These are phyloP conservation scores for Picochlorum sp. DNA, from an alignment of 139 green algal genomes.

Conservation along the genomic window DNA sequence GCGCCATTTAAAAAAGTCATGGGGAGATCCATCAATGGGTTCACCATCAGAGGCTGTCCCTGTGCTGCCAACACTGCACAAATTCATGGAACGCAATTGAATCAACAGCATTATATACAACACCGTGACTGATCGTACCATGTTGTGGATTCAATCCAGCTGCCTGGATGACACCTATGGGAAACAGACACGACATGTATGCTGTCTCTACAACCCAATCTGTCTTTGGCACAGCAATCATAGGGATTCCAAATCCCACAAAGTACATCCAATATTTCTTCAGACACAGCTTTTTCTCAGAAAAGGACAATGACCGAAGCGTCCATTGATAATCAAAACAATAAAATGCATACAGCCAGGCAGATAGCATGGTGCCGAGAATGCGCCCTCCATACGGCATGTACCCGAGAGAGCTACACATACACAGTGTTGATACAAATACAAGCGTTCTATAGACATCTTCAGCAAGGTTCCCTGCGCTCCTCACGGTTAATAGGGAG, in stretches of 20 bases:
- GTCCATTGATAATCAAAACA: constrained; percentile 78
- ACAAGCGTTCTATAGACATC: constrained; percentile 59
- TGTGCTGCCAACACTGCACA: too few relatives aligned
- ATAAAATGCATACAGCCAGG: constrained; percentile 78
- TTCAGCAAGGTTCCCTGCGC: constrained; percentile 34
- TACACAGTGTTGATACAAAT: constrained; percentile 17
- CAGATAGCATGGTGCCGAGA: constrained; percentile 49
- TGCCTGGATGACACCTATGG: neutral
- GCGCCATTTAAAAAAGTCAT: too few relatives aligned
- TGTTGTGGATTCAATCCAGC: too few relatives aligned
- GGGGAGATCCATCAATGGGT: too few relatives aligned
- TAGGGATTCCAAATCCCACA: constrained; percentile 52
- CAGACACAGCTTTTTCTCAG: constrained; percentile 53
- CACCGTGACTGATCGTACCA: too few relatives aligned
- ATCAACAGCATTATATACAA: too few relatives aligned
- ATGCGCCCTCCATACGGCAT: neutral
- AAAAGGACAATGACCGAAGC: constrained; percentile 43
- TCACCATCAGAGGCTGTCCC: too few relatives aligned
- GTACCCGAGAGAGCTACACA: neutral
- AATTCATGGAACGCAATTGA: too few relatives aligned
- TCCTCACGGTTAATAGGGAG: too few relatives aligned
- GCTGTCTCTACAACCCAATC: neutral
- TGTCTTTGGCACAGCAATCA: constrained; percentile 34
- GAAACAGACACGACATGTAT: neutral
- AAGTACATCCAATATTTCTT: constrained; percentile 74